phyloP scores from a whole-genome alignment of 2,329 filamentous ascomycete genomes.

The Epichloe hybrida region DNA sequence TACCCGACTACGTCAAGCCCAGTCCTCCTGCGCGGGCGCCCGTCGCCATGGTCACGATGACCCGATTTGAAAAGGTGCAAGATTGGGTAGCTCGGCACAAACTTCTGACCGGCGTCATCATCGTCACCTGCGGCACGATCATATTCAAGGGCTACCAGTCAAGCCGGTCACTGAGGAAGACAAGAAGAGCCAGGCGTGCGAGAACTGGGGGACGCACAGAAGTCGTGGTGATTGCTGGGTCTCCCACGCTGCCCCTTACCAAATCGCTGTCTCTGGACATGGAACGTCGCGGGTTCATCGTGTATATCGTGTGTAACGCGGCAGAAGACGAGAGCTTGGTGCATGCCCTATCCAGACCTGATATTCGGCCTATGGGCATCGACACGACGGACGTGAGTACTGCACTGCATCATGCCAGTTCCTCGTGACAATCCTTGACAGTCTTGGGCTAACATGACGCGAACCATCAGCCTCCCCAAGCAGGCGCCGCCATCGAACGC shows the following conservation, averaged over 20 bases:
- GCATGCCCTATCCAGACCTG: conserved; percentile 59
- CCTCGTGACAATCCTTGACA: background rate
- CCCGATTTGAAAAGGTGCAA: conserved; percentile 40
- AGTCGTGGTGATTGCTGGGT: conserved; percentile 80
- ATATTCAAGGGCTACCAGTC: conserved; percentile 37
- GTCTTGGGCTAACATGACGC: background rate
- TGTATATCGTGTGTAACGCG: conserved; percentile 80
- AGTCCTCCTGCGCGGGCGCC: conserved; percentile 30
- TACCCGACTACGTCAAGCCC: conserved; percentile 56
- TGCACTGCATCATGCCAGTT: background rate
- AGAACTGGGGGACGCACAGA: conserved; percentile 82
- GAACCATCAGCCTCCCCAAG: conserved; percentile 45
- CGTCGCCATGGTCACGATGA: conserved; percentile 20
- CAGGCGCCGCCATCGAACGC: conserved; percentile 53
- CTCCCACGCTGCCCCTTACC: conserved; percentile 69
- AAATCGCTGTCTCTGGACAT: conserved; percentile 74
- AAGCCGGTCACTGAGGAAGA: conserved; percentile 46
- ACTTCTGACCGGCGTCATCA: conserved; percentile 55
- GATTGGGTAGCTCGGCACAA: conserved; percentile 64
- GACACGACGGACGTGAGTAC: conserved; percentile 64
- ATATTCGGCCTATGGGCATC: conserved; percentile 69
- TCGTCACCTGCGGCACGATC: conserved; percentile 57
- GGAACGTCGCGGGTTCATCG: conserved; percentile 82
- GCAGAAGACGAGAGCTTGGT: conserved; percentile 73
- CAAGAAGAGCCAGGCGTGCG: conserved; percentile 63